Percentiles rank a stretch among this genome's conserved stretches.
Conservation (phyloP, 768 basidiomycete species). For the Lactifluus subvellereus region DNA sequence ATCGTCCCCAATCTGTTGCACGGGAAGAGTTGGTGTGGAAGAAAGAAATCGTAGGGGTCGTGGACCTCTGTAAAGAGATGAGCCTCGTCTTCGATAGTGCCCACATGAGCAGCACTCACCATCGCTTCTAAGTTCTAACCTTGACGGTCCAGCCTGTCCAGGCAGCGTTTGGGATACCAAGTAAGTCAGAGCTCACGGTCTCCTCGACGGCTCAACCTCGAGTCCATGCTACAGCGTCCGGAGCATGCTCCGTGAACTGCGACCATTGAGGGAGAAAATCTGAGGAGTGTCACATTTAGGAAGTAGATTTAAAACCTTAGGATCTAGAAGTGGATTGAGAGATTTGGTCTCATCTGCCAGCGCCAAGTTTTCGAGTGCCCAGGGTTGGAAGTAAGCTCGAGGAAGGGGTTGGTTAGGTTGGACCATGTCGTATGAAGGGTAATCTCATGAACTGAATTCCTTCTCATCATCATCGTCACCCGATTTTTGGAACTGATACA, state of each 20-base stretch:
- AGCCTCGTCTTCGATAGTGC: neutral
- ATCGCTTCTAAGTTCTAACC: constrained; percentile 53
- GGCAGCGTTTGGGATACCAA: constrained; percentile 96
- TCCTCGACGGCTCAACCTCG: constrained; percentile 69
- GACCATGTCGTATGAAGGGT: constrained; percentile 78
- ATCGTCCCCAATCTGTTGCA: constrained; percentile 94
- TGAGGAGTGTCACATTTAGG: constrained; percentile 93
- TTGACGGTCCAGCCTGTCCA: constrained; percentile 77
- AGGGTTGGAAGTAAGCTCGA: constrained; percentile 79
- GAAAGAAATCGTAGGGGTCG: constrained; percentile 96
- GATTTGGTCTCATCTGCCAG: constrained; percentile 89
- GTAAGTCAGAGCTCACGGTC: constrained; percentile 90
- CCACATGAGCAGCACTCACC: constrained; percentile 45
- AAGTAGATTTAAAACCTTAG: constrained; percentile 85
- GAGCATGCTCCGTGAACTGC: constrained; percentile 83
- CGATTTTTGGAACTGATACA: constrained; percentile 97
- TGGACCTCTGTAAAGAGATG: constrained; percentile 59
- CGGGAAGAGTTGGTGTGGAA: constrained; percentile 91
- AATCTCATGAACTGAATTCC: constrained; percentile 84
- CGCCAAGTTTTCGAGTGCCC: constrained; percentile 80
- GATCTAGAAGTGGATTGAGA: constrained; percentile 86
- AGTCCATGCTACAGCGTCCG: constrained; percentile 88
- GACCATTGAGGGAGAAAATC: constrained; percentile 89
- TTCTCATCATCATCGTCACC: constrained; percentile 95
- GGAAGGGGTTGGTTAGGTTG: constrained; percentile 61